Base-by-base conservation (phyloP, 192 early-diverging fungal genomes). In the Mortierella claussenii region DNA sequence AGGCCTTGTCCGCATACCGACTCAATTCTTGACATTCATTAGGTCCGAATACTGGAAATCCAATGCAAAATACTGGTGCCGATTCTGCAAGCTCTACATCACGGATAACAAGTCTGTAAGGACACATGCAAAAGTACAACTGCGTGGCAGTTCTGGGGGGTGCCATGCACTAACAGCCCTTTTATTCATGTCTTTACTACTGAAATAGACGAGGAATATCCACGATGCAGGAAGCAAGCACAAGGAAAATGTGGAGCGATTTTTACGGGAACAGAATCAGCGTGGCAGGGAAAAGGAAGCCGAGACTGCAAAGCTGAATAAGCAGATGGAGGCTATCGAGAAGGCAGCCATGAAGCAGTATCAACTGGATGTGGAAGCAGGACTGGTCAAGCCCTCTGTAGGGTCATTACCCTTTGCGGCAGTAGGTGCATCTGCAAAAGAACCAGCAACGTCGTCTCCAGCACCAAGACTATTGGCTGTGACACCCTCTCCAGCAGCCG, bases 161-260 rank as follows among this genome's bases (percentile, higher is more conserved):
- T 42, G 17, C 40, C 17, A 11, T 42, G 8, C 17, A n/a, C n/a
- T n/a, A n/a, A n/a, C n/a, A n/a, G n/a, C n/a, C 17, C 17, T 42
- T 42, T 42, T 42, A 11, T 42, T 42, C 40, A 8, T 42, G 40
- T 42, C 40, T 8, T 11, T 8, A 42, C 17, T 42, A 42, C 8
- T 42, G 13, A 10, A 7, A 40, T 70, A 69, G 58, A 61, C 68
- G 15, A 60, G 71, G 59, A 82, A 76, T 49, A 85, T 88, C 45
- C 94, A 96, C 61, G 94, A 96, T 52, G 82, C 60, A 20, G 94
- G 93, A 15, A 82, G 80, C 37, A 90, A 92, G 42, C 94, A 96
- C 82, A 94, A 92, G 71, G 90, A 92, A n/a, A 91, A 90, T 69
- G 89, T 93, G 2, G 90, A 92, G 64, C 81, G 82, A 33, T 93